Percentiles rank a stretch among this genome's conserved stretches.
Conservation (phyloP, 257 asterid genomes). For the Solanum etuberosum region DNA sequence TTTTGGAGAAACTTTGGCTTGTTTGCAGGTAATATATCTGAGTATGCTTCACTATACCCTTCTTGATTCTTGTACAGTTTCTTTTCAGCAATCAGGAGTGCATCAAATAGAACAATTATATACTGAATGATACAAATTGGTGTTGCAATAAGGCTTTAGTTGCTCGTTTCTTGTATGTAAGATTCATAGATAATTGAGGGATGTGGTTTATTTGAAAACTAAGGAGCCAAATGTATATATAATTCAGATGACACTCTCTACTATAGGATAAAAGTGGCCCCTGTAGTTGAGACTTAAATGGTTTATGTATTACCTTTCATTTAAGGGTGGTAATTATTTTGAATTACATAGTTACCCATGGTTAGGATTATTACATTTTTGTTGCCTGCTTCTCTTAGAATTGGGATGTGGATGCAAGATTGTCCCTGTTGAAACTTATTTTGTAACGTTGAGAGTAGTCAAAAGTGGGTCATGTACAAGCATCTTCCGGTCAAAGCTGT, state of each 20-base stretch:
- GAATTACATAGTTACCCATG: background rate
- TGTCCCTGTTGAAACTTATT: background rate
- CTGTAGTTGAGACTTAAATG: background rate
- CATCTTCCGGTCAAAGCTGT: background rate
- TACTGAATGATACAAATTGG: background rate
- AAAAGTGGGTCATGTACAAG: background rate
- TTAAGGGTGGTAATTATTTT: background rate
- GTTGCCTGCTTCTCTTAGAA: background rate
- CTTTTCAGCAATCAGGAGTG: background rate
- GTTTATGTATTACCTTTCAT: background rate
- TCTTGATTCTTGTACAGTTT: background rate
- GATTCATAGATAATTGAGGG: background rate
- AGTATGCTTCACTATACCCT: background rate
- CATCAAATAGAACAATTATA: background rate
- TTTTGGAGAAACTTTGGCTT: slow-evolving; percentile 97
- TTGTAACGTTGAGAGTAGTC: background rate
- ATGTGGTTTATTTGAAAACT: background rate
- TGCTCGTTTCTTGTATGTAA: background rate
- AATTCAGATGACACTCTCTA: background rate
- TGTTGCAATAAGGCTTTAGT: background rate
- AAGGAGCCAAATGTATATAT: background rate
- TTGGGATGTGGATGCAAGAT: background rate
- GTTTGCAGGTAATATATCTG: slow-evolving; percentile 74
- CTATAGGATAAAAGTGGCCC: background rate
- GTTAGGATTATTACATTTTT: background rate